Evolutionary conservation across 768 basidiomycete genomes (phyloP), one percentile per base, ranked within the genome.

Genomic region (Pisolithus orientalis): DNA sequence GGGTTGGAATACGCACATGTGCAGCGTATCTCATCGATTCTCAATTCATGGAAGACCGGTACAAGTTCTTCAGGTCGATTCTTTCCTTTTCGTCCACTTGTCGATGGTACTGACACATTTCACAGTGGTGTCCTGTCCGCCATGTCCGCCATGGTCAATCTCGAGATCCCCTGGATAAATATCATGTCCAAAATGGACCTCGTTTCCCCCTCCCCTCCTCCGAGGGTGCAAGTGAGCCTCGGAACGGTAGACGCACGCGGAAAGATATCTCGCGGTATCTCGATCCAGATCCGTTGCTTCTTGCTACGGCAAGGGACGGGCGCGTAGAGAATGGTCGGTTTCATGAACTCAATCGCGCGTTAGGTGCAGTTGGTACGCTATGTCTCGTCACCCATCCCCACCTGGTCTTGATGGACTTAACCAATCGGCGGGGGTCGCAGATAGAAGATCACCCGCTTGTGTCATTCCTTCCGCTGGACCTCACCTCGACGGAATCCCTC

Each of bases 111-210:
- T 49, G 34, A 44, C 58, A 44, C 52, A 25, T 10, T 39, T 29
- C 49, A 17, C 58, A 92, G 92, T 53, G 96, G 96, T 17, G 95
- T 98, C 7, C 77, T 99, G 52, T 90, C 90, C 40, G 96, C 96
- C 28, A 97, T 99, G 96, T 94, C 91, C 37, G 94, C 95, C 28
- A 99, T 99, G 96, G 90, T 98, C 34, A 94, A 93, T 61, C 80
- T 99, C 39, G 96, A 97, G 64, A 84, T 96, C 34, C 94, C 94
- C 1, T 94, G 93, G 87, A 85, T 99, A 55, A 98, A 98, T 62
- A 72, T 98, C 66, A 93, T 99, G 90, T 95, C 92, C 42, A 99
- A 99, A 70, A 98, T 99, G 96, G 96, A 99, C 68, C 80, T 99
- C 43, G 89, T 98, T 44, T 90, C 82, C 0, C 27, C 59, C 1